phyloP scores from a whole-genome alignment of 208 protist genomes.

The Spongospora subterranea region DNA sequence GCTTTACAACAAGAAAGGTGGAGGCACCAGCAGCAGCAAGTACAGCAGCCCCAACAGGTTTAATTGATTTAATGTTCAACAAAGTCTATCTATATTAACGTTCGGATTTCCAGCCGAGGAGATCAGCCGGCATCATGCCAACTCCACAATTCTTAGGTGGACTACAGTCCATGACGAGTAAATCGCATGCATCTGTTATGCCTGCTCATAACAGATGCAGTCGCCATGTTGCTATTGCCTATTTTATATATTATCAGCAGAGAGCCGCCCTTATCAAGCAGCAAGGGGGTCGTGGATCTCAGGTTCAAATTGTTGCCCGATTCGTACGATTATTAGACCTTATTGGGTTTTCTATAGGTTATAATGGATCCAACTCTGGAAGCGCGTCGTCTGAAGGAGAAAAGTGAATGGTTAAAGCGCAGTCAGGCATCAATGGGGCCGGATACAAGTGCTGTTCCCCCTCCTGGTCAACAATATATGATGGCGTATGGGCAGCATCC shows the following conservation, averaged over 20 bases:
- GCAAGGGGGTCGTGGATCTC: not conserved
- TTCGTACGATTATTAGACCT: not conserved
- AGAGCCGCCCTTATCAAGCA: conserved; percentile 38
- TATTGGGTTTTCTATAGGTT: not conserved
- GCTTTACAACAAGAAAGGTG: not conserved
- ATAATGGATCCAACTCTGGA: conserved; percentile 60
- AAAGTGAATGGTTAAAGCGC: conserved; percentile 60
- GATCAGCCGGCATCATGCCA: no score
- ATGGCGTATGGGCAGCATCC: conserved; percentile 26
- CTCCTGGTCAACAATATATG: conserved; percentile 3
- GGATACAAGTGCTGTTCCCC: not conserved
- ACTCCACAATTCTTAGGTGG: no score
- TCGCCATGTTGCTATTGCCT: conserved; percentile 62
- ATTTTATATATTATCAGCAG: conserved; percentile 64
- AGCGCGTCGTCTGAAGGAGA: conserved; percentile 58
- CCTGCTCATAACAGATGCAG: conserved; percentile 52
- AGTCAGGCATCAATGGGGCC: conserved; percentile 32
- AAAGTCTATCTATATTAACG: not conserved
- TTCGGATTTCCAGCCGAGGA: no score
- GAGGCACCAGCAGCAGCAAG: conserved; percentile 39
- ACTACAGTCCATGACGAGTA: not conserved
- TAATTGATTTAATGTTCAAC: no score
- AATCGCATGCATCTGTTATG: conserved; percentile 7
- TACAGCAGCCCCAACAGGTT: conserved; percentile 49
- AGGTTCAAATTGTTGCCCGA: not conserved